Base-by-base conservation (phyloP, 31 red algal species). In the Endocladia muricata region DNA sequence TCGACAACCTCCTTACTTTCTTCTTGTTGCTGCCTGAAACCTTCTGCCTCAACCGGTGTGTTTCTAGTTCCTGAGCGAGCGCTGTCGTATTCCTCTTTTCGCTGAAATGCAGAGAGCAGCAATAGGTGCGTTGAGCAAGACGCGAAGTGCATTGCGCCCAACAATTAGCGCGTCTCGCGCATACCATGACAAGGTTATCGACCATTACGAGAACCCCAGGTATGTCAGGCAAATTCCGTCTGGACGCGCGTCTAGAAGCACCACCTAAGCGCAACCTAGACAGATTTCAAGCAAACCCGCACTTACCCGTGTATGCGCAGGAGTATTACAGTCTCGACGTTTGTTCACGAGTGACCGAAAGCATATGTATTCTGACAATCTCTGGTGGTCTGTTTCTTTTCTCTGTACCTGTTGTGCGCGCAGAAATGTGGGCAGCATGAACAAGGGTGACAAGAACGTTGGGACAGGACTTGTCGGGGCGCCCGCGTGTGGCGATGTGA, bases 201-300 rank as follows among this genome's bases (percentile, higher is more conserved):
- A 97, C 74, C 94, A 97, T 48, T 97, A 93, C 68, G 94, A 97
- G 70, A 97, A 97, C 64, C 94, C 94, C 75, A 91, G 88, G 91
- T 79, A 94, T 42, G 91, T 86, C 35, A 13, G 1, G 22, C 21
- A 77, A 2, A 26, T 3, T 37, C 42, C 25, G 28, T 30, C 36
- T 35, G 39, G 4, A 68, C 62, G 21, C 62, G 0, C 62, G 32
- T 39, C 13, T 25, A 25, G 28, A 25, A 11, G 26, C 23, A 23
- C 19, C 59, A 26, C 59, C 13, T 26, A 9, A 26, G 8, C 59
- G 8, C 28, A 17, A 42, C n/a, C n/a, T n/a, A n/a, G n/a, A n/a
- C n/a, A n/a, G 11, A 51, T 19, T 19, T 19, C 11, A 51, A 9
- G 44, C 44, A 51, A 51, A 9, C 9, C 9, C 44, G 19, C 9